These are phyloP conservation scores for Amanita molliuscula DNA, from an alignment of 768 basidiomycete species.

Conservation along the genomic window DNA sequence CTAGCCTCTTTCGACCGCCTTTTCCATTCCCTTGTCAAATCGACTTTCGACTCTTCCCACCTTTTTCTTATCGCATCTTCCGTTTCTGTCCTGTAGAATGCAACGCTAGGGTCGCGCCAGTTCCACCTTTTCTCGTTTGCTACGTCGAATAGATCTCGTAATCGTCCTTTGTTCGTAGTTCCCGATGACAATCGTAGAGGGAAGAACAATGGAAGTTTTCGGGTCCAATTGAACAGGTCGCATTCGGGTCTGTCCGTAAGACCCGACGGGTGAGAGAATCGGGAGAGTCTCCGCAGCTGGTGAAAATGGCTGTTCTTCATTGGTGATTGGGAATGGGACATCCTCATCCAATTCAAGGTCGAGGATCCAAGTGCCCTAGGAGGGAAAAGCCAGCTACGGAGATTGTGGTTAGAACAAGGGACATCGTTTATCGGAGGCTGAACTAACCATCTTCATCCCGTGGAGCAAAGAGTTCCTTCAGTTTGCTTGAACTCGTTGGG, in stretches of 20 bases:
- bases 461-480: conserved; percentile 71
- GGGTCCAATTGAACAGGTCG: conserved; percentile 33
- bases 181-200: conserved; percentile 24
- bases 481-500: conserved; percentile 19
- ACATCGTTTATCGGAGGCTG: neutral
- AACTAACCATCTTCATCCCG: conserved; percentile 52
- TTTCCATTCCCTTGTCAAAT: conserved; percentile 72
- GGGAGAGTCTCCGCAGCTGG: conserved; percentile 8
- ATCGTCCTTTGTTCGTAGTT: conserved; percentile 18
- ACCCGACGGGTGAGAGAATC: neutral
- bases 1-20: conserved; percentile 65
- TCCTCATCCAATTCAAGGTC: conserved; percentile 66
- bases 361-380: conserved; percentile 61
- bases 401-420: neutral
- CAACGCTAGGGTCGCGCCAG: conserved; percentile 29
- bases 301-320: conserved; percentile 13
- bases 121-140: conserved; percentile 38
- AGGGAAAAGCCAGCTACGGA: conserved; percentile 58
- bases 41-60: conserved; percentile 64
- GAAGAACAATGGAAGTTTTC: conserved; percentile 52
- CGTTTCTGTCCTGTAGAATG: conserved; percentile 40
- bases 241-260: neutral
- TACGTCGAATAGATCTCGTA: conserved; percentile 38
- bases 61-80: conserved; percentile 51
- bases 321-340: conserved; percentile 18